Percentiles rank a stretch among this genome's conserved stretches.
These are phyloP conservation scores for Aegilops umbellulata DNA, from an alignment of 176 grass and related monocot species.

Conservation along the genomic window DNA sequence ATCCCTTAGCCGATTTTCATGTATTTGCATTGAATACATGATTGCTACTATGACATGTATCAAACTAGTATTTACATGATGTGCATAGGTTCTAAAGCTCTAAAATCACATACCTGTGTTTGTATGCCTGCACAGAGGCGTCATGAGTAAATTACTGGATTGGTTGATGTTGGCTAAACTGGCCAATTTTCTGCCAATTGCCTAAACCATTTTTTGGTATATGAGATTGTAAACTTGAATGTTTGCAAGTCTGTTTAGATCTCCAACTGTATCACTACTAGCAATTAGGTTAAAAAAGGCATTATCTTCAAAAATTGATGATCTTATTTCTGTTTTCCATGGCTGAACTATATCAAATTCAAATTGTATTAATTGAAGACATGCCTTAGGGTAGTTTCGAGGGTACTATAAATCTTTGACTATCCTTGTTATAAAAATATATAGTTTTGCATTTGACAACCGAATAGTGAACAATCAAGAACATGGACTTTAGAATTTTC, in stretches of 20 bases:
- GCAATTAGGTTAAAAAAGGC: too few species aligned
- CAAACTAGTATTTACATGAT: background rate
- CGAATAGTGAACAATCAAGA: background rate
- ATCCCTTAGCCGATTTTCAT: background rate
- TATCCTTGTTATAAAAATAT: background rate
- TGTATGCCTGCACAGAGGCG: background rate
- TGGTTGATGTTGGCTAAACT: background rate
- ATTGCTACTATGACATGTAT: background rate
- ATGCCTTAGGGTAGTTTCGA: background rate
- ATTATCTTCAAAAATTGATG: too few species aligned
- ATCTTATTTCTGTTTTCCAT: too few species aligned
- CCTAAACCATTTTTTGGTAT: background rate
- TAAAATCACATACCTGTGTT: background rate
- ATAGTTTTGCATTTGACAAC: background rate
- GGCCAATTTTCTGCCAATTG: background rate
- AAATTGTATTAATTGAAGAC: too few species aligned
- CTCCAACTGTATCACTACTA: background rate
- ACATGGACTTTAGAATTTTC: background rate
- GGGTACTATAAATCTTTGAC: background rate
- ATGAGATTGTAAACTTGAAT: background rate
- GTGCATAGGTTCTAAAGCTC: background rate
- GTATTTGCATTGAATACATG: background rate
- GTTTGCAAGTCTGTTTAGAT: background rate
- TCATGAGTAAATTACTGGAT: background rate
- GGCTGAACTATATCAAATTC: too few species aligned